Evolutionary conservation across 768 basidiomycete species (phyloP).

Genomic region (Suillus occidentalis): DNA sequence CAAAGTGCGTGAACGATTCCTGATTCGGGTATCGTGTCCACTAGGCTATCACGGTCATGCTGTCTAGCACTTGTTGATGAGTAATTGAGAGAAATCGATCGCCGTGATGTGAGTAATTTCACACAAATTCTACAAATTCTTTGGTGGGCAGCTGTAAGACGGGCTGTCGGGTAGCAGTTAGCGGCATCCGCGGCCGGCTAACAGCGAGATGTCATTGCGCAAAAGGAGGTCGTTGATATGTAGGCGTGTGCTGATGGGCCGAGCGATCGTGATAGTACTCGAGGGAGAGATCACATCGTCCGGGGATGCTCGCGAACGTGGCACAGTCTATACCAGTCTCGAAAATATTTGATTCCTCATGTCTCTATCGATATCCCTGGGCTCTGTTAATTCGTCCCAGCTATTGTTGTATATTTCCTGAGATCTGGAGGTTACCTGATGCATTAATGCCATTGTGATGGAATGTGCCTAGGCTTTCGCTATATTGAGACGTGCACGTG

Average conservation of each 20-base stretch:
- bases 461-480: background rate
- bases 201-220: background rate
- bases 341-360: background rate
- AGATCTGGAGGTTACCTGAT: conserved; percentile 20
- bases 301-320: background rate
- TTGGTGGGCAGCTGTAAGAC: background rate
- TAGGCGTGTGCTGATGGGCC: background rate
- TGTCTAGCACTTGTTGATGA: background rate
- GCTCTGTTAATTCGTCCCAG: conserved; percentile 57
- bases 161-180: background rate
- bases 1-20: background rate
- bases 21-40: background rate
- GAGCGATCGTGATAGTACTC: background rate
- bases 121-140: background rate
- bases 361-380: conserved; percentile 24
- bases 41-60: background rate
- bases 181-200: background rate
- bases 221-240: background rate
- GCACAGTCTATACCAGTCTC: background rate
- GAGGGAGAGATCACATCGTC: background rate
- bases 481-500: background rate
- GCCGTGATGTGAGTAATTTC: background rate
- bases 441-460: background rate
- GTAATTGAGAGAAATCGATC: background rate
- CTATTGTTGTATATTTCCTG: conserved; percentile 46